Conservation (phyloP, 495 filamentous ascomycete genomes). For the Neurospora sp. region DNA sequence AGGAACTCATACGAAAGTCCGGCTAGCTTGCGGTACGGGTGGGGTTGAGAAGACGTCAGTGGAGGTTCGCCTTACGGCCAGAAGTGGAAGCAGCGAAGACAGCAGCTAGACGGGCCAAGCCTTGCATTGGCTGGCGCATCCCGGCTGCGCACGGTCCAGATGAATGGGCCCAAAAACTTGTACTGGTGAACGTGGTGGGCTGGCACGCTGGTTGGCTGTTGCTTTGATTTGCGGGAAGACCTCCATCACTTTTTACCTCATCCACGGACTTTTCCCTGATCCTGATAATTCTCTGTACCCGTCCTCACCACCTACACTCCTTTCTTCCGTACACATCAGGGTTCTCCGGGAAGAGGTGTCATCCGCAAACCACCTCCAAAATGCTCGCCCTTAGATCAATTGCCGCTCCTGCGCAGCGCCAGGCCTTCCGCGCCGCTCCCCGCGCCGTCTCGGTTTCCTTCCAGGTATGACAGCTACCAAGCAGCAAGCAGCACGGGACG, state of each 20-base stretch:
- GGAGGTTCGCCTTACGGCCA: background rate
- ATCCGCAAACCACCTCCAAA: slow-evolving; percentile 11
- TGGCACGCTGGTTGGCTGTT: background rate
- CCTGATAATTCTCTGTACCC: background rate
- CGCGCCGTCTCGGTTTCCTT: slow-evolving; percentile 35
- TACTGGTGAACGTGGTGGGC: background rate
- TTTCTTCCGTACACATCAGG: background rate
- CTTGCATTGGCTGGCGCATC: background rate
- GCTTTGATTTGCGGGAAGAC: slow-evolving; percentile 2
- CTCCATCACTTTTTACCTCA: slow-evolving; percentile 7
- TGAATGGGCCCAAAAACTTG: background rate
- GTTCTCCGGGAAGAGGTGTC: slow-evolving; percentile 1
- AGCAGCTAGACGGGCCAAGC: background rate
- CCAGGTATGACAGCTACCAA: slow-evolving; percentile 27
- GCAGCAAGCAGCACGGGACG: background rate
- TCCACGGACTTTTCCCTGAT: slow-evolving; percentile 4
- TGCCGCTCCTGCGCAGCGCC: slow-evolving; percentile 42
- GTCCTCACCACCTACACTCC: slow-evolving; percentile 4
- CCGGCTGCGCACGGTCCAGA: background rate
- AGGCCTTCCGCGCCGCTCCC: slow-evolving; percentile 36
- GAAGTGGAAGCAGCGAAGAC: background rate
- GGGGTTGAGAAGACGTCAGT: background rate
- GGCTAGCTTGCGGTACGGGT: background rate
- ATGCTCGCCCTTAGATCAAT: slow-evolving; percentile 44
- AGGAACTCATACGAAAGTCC: background rate